These are phyloP conservation scores for Macrolepiota albuminosa DNA, from an alignment of 768 basidiomycete species.

Conservation along the genomic window DNA sequence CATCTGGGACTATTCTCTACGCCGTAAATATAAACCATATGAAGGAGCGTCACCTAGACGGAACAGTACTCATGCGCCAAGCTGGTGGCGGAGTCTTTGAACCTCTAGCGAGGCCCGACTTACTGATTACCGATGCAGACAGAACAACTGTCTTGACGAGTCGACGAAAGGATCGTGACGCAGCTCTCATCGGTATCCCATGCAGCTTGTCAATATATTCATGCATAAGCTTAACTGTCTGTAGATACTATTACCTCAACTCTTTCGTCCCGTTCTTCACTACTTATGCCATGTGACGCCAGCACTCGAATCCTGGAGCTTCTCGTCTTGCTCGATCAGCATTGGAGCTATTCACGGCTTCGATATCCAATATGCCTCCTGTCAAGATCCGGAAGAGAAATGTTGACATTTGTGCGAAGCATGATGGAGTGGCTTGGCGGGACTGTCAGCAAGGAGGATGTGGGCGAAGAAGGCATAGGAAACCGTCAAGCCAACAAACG, in stretches of 20 bases:
- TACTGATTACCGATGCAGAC: slow-evolving; percentile 92
- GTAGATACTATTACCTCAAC: slow-evolving; percentile 88
- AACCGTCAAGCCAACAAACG: slow-evolving; percentile 51
- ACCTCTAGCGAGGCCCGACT: slow-evolving; percentile 82
- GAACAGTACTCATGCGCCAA: slow-evolving; percentile 79
- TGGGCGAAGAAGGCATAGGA: slow-evolving; percentile 68
- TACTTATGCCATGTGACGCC: slow-evolving; percentile 89
- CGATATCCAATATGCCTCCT: slow-evolving; percentile 92
- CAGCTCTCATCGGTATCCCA: slow-evolving; percentile 70
- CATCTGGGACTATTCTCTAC: slow-evolving; percentile 92
- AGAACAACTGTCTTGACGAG: slow-evolving; percentile 78
- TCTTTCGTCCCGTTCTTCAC: slow-evolving; percentile 70
- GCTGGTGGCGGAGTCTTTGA: slow-evolving; percentile 79
- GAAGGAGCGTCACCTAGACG: slow-evolving; percentile 92
- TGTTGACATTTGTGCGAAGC: slow-evolving; percentile 89
- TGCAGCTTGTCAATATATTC: not conserved
- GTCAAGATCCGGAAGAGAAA: slow-evolving; percentile 85
- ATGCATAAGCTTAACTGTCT: slow-evolving; percentile 8
- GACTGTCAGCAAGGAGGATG: slow-evolving; percentile 88
- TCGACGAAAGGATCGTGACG: slow-evolving; percentile 86
- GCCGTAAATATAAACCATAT: slow-evolving; percentile 96
- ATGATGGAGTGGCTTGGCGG: slow-evolving; percentile 99
- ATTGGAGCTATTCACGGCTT: slow-evolving; percentile 88
- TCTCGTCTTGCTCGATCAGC: slow-evolving; percentile 93
- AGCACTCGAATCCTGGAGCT: slow-evolving; percentile 94